Evolutionary conservation across 441 rosid species (phyloP), one percentile per base, ranked within the genome.

Genomic region (Codiaeum variegatum): DNA sequence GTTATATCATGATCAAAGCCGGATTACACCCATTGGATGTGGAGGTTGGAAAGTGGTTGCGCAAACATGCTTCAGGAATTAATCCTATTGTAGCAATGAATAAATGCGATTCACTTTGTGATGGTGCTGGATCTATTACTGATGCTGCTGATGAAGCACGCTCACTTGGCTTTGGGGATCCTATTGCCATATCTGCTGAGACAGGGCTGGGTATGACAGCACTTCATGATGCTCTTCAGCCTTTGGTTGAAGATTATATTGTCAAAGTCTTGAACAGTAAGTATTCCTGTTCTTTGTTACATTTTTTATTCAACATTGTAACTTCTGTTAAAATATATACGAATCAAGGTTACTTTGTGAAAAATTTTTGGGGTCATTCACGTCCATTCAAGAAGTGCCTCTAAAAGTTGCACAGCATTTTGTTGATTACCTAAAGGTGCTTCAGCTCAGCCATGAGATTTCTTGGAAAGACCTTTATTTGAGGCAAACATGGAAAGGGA

Each of bases 31-130:
- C 99, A 46, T 74, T 92, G 83, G 99, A 94, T 83, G 67, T 85
- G 78, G 99, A 94, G 79, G 97, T 92, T 70, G 97, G 97, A 76
- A 92, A 85, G 80, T 94, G 99, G 99, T 68, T 94, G 73, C 85
- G 99, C 49, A 91, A 79, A 79, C 81, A 90, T 84, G 98, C 94
- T 1, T 89, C 94, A 1, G 82, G 88, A 76, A 75, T 91, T 75
- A 88, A 79, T 72, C 97, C 92, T 26, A 75, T 90, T 29, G 83
- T 94, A 18, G 98, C 83, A 9, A 85, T 94, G 97, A 94, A 92
- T 77, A 94, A 94, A 82, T 87, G 87, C 19, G 99, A 94, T 76
- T 88, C 94, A 63, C 84, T 92, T 60, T 80, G 86, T 77, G 85
- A 84, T 80, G 88, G 83, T 47, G 74, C 79, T 63, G 80, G 83